phyloP scores from a whole-genome alignment of 179 eudicot species.

The Heliamphora pulchella region DNA sequence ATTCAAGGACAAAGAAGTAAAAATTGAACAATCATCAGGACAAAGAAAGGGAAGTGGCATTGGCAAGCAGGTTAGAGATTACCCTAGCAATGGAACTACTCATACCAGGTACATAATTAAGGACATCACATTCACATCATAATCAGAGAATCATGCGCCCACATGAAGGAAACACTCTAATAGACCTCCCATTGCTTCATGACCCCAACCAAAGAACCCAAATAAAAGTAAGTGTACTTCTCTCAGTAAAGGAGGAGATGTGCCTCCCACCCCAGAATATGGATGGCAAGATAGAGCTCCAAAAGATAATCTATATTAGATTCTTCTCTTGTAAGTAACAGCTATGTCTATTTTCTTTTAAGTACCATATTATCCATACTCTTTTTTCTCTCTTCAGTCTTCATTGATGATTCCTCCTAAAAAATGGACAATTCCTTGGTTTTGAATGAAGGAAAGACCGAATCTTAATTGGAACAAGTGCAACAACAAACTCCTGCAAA shows the following conservation, averaged over 20 bases:
- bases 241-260: background rate
- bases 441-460: background rate
- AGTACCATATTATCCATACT: background rate
- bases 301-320: too few species aligned
- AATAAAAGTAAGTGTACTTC: background rate
- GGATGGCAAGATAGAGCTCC: background rate
- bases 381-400: background rate
- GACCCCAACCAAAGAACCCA: background rate
- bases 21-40: background rate
- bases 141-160: background rate
- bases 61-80: conserved; percentile 6
- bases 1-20: background rate
- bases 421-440: background rate
- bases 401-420: background rate
- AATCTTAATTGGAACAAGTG: background rate
- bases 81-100: background rate
- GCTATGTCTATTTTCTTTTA: too few species aligned
- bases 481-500: background rate
- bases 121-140: background rate
- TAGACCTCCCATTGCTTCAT: background rate
- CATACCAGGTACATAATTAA: background rate
- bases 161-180: conserved; percentile 2
- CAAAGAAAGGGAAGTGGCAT: background rate
- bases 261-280: background rate
- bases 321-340: too few species aligned